Percentiles rank a stretch among this genome's conserved stretches.
Conservation (phyloP, 805 yeast species). For the Myxozyma nipponensis region DNA sequence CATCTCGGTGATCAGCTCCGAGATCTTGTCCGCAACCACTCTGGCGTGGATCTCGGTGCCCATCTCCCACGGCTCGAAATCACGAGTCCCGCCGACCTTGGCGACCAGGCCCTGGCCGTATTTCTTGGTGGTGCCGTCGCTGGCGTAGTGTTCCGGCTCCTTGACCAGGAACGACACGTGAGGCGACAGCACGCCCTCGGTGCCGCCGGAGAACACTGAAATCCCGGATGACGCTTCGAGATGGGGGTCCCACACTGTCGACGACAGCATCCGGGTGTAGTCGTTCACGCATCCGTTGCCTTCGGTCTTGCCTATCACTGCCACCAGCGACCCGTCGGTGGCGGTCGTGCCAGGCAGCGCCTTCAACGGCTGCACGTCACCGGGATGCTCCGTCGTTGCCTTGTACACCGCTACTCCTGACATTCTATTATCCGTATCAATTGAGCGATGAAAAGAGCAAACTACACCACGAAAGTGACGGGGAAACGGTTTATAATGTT, state of each 20-base stretch:
- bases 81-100: constrained; percentile 26
- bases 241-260: constrained; percentile 27
- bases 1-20: constrained; percentile 19
- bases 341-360: constrained; percentile 13
- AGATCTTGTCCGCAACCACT: constrained; percentile 19
- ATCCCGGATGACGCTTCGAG: constrained; percentile 21
- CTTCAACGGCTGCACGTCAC: constrained; percentile 21
- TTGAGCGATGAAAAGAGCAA: not conserved
- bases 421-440: constrained; percentile 7
- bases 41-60: constrained; percentile 27
- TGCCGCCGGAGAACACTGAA: constrained; percentile 28
- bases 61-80: constrained; percentile 28
- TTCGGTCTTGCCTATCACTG: constrained; percentile 27
- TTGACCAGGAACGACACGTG: constrained; percentile 24
- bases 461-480: too few species aligned
- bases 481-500: too few species aligned
- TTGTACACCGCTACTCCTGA: constrained; percentile 25
- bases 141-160: constrained; percentile 17
- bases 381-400: constrained; percentile 25
- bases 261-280: constrained; percentile 28
- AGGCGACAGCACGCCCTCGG: constrained; percentile 27
- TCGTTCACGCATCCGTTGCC: constrained; percentile 29
- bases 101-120: constrained; percentile 26
- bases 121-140: constrained; percentile 10
- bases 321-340: constrained; percentile 20